Evolutionary conservation across 352 stramenopile genomes (phyloP), one percentile per base, ranked within the genome.

Genomic region (Pythium oligandrum): DNA sequence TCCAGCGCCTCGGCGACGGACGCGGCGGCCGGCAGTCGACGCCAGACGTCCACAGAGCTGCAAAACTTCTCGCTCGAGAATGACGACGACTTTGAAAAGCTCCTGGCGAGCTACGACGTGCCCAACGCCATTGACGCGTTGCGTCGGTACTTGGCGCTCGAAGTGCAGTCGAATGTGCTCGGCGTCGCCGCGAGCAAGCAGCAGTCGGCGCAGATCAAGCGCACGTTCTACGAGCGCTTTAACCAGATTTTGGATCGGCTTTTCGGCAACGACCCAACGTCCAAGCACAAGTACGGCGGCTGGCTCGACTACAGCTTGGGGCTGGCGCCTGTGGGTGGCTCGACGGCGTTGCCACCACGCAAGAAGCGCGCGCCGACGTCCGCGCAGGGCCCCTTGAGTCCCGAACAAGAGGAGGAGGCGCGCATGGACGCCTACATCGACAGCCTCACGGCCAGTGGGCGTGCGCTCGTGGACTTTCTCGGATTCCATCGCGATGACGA

Each of bases 201-300:
- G 32, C 78, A 89, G 57, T 86, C 78, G n/a, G 76, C 73, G 12
- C 83, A 91, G 59, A 66, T 86, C 35, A 83, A 85, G 37, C 77
- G 83, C 52, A 78, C 88, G 51, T 90, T 93, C 55, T 93, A 93
- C 65, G 83, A 91, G 59, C 83, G 83, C 33, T 90, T 93, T 53
- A 90, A 91, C 67, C 83, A 90, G 66, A 74, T 93, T 26, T 55
- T 93, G 35, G 83, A 93, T 64, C 80, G 83, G 36, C 47, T 93
- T 3, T 90, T 90, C 53, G 83, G 83, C 40, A 76, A 72, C 38
- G 80, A 93, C 63, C 59, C 83, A 0, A 57, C 78, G 9, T 93
- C 83, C 55, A 90, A 78, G 70, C 76, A 86, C 55, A 89, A 90
- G 60, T 82, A 72, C 57, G 83, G 83, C 34, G 83, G 83, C 32